Evolutionary conservation across 169 alveolate species (phyloP).

Genomic region (Plasmodium gallinaceum): DNA sequence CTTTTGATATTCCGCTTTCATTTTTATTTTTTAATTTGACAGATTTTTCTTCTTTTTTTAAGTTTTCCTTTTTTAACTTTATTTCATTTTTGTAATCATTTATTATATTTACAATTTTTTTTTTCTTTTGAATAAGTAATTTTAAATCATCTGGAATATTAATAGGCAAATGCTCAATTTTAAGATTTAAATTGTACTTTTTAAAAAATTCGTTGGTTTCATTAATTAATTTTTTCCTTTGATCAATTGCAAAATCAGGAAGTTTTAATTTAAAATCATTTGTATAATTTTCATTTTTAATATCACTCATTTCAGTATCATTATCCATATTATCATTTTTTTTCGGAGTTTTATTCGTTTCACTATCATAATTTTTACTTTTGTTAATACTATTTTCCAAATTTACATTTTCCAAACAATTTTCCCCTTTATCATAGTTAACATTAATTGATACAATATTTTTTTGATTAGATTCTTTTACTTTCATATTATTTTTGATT

Average conservation of each 20-base stretch:
- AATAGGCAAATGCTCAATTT: conserved; percentile 60
- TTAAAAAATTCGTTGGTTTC: conserved; percentile 68
- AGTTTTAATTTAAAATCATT: conserved; percentile 10
- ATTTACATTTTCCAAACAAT: neutral
- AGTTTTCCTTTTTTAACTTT: neutral
- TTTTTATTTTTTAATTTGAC: neutral
- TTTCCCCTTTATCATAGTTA: neutral
- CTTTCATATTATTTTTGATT: no score
- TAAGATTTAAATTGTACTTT: conserved; percentile 49
- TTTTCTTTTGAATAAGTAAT: conserved; percentile 48
- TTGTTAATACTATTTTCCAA: neutral
- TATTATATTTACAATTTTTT: conserved; percentile 20
- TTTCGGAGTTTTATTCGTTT: no score
- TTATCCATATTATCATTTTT: neutral
- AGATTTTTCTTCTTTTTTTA: conserved; percentile 14
- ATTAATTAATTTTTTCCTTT: conserved; percentile 55
- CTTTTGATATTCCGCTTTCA: neutral
- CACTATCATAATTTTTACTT: neutral
- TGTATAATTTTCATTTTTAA: neutral
- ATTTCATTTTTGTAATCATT: conserved; percentile 65
- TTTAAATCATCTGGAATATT: conserved; percentile 34
- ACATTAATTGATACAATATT: no score
- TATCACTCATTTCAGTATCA: neutral
- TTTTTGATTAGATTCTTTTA: no score
- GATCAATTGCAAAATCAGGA: conserved; percentile 75